phyloP scores from a whole-genome alignment of 495 filamentous ascomycete genomes.

The Ramalina peruviana region DNA sequence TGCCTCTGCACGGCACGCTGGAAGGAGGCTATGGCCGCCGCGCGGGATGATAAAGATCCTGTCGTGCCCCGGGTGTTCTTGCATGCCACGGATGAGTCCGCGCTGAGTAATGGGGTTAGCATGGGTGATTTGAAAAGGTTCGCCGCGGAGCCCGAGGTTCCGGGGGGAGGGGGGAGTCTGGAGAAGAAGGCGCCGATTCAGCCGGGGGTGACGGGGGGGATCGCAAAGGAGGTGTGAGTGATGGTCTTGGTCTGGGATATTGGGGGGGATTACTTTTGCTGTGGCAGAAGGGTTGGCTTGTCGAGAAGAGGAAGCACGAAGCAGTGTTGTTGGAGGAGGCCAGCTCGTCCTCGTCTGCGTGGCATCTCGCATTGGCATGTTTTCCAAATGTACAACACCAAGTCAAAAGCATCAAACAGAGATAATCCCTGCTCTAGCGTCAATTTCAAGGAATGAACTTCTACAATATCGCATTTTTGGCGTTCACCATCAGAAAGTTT shows the following conservation, averaged over 20 bases:
- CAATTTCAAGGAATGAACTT: no score
- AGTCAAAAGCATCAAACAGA: no score
- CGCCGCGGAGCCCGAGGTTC: conserved; percentile 14
- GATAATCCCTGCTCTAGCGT: no score
- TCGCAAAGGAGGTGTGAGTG: conserved; percentile 15
- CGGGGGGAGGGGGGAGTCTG: conserved; percentile 7
- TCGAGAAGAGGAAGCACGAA: neutral
- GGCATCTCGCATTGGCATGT: no score
- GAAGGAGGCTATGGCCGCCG: conserved; percentile 22
- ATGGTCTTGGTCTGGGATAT: neutral
- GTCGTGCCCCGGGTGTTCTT: conserved; percentile 19
- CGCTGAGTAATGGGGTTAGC: conserved; percentile 15
- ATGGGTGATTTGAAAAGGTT: conserved; percentile 19
- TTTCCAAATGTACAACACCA: no score
- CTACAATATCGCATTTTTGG: no score
- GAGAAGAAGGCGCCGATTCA: conserved; percentile 9
- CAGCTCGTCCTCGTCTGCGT: no score
- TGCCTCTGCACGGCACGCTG: conserved; percentile 39
- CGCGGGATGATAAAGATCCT: conserved; percentile 23
- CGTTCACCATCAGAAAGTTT: no score
- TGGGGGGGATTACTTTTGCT: neutral
- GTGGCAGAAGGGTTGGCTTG: neutral
- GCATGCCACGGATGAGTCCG: conserved; percentile 17
- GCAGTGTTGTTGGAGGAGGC: neutral
- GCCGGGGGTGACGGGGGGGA: conserved; percentile 9